These are phyloP conservation scores for Phytophthora europaea DNA, from an alignment of 352 stramenopile genomes.

Conservation along the genomic window DNA sequence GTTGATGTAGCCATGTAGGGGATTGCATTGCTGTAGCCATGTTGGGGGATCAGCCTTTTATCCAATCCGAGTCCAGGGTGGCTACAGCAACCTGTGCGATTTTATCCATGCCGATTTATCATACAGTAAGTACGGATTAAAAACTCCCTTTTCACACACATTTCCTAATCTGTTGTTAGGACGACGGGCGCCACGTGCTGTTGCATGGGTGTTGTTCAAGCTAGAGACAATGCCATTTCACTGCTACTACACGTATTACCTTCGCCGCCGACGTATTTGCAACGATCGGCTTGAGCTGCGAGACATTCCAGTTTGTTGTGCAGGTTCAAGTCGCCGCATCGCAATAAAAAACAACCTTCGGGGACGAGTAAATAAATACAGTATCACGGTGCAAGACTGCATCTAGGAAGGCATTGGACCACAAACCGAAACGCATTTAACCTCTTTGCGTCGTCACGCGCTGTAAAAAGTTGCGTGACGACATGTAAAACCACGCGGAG, in stretches of 20 bases:
- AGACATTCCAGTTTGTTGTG: not conserved
- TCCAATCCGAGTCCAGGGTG: constrained; percentile 21
- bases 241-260: not conserved
- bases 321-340: not conserved
- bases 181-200: not conserved
- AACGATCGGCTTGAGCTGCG: not conserved
- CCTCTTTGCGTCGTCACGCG: not conserved
- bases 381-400: not conserved
- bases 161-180: not conserved
- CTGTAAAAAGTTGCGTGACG: no score
- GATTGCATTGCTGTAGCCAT: constrained; percentile 4
- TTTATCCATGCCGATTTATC: not conserved
- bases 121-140: not conserved
- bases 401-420: not conserved
- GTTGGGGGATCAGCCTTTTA: constrained; percentile 9
- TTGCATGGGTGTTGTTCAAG: constrained; percentile 1
- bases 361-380: not conserved
- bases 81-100: constrained; percentile 18
- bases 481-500: not conserved
- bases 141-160: not conserved
- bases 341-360: not conserved
- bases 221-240: constrained; percentile 11
- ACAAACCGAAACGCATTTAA: not conserved
- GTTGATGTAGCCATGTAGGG: constrained; percentile 7
- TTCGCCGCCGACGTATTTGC: not conserved